Evolutionary conservation across 2,329 filamentous ascomycete species (phyloP).

Genomic region (Coleophoma cylindrospora): DNA sequence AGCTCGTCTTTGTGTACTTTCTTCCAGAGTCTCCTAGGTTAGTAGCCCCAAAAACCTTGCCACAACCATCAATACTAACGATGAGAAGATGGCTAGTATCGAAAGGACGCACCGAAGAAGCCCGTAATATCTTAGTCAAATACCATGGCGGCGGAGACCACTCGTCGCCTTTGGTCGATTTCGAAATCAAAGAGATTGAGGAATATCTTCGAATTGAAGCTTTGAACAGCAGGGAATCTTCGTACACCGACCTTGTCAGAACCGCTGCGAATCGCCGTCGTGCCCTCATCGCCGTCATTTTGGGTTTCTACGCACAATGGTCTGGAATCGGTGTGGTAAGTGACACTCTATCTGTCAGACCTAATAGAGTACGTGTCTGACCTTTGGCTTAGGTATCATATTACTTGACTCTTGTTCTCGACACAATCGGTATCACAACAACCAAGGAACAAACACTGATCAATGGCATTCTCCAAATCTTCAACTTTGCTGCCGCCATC

Average conservation of each 20-base stretch:
- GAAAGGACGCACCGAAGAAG: conserved; percentile 46
- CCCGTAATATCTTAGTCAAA: conserved; percentile 42
- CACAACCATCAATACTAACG: too few species aligned
- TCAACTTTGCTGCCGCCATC: conserved; percentile 32
- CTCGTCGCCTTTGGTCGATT: conserved; percentile 23
- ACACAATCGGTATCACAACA: conserved; percentile 17
- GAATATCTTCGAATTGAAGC: conserved; percentile 14
- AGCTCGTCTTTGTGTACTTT: conserved; percentile 11
- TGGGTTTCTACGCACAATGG: conserved; percentile 27
- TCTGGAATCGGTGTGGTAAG: conserved; percentile 18
- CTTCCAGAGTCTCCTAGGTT: conserved; percentile 46
- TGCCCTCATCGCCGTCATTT: conserved; percentile 23
- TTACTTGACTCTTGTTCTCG: conserved; percentile 28
- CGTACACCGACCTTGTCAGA: conserved; percentile 17
- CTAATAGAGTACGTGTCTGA: too few species aligned
- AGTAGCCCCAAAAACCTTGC: too few species aligned
- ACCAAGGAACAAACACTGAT: conserved; percentile 19
- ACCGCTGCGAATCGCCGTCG: conserved; percentile 24
- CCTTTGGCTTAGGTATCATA: conserved; percentile 14
- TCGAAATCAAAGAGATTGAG: conserved; percentile 20
- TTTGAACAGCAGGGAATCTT: conserved; percentile 5
- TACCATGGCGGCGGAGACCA: conserved; percentile 42
- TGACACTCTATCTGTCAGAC: too few species aligned
- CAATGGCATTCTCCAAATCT: conserved; percentile 23
- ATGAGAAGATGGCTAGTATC: conserved; percentile 36